Conservation (phyloP, 352 stramenopile species). For the Phytophthora crassamura region DNA sequence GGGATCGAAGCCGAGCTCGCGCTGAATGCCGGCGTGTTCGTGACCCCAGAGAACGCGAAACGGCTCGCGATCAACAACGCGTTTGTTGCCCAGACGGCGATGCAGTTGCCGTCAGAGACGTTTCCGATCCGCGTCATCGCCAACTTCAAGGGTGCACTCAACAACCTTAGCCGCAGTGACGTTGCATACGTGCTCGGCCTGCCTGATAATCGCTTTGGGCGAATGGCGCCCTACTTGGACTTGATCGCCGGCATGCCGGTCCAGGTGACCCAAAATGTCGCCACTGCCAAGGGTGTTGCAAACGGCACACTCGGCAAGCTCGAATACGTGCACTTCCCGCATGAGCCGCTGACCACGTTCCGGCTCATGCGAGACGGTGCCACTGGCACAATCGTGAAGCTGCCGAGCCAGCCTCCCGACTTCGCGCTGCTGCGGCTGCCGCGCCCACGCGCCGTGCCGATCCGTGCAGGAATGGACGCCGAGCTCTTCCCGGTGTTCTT, state of each 20-base stretch:
- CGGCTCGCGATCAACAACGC: constrained; percentile 11
- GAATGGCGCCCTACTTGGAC: not conserved
- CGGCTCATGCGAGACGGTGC: too few species aligned
- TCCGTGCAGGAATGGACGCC: too few species aligned
- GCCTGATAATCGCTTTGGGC: not conserved
- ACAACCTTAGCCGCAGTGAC: not conserved
- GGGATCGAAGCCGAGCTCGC: too few species aligned
- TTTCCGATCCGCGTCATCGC: not conserved
- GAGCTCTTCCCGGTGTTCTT: too few species aligned
- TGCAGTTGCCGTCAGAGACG: too few species aligned
- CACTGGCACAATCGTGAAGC: too few species aligned
- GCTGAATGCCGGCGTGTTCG: not conserved
- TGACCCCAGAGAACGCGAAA: not conserved
- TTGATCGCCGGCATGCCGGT: not conserved
- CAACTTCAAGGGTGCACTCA: not conserved
- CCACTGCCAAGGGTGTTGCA: not conserved
- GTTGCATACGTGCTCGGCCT: not conserved
- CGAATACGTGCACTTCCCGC: too few species aligned
- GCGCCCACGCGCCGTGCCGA: too few species aligned
- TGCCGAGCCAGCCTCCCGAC: not conserved
- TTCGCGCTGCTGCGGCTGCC: not conserved
- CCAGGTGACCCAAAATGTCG: not conserved
- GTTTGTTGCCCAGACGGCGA: not conserved
- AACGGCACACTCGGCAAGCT: not conserved
- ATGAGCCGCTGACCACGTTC: too few species aligned